Percentiles rank a stretch among this genome's conserved stretches.
Conservation (phyloP, 202 grass and related monocot genomes). For the Carex arenaria region DNA sequence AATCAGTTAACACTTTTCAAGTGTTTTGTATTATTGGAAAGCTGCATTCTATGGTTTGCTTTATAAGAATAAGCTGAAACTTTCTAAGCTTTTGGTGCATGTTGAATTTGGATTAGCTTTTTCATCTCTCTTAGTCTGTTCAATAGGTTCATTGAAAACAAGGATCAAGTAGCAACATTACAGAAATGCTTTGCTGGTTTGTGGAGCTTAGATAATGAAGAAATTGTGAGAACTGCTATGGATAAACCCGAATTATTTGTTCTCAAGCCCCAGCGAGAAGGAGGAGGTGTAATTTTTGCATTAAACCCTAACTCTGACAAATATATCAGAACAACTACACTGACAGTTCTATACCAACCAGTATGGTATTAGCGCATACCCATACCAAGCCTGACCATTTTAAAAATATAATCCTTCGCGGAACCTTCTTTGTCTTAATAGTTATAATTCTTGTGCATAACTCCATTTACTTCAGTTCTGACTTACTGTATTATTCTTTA, state of each 20-base stretch:
- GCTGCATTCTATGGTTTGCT: neutral
- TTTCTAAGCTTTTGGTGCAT: neutral
- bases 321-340: neutral
- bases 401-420: neutral
- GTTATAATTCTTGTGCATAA: neutral
- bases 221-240: constrained; percentile 60
- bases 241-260: constrained; percentile 85
- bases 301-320: neutral
- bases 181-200: constrained; percentile 83
- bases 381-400: neutral
- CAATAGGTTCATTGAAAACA: constrained; percentile 66
- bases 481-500: constrained; percentile 22
- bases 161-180: constrained; percentile 67
- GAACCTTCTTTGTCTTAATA: neutral
- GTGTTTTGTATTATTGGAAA: neutral
- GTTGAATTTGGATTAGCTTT: neutral
- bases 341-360: neutral
- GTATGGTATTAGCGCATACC: neutral
- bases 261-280: constrained; percentile 88
- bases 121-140: constrained; percentile 6
- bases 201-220: constrained; percentile 94
- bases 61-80: neutral
- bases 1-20: neutral
- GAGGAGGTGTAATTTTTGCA: constrained; percentile 53
- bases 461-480: neutral